Base-by-base conservation (phyloP, 371 early-diverging fungal genomes). In the Nematocida homosporus region DNA sequence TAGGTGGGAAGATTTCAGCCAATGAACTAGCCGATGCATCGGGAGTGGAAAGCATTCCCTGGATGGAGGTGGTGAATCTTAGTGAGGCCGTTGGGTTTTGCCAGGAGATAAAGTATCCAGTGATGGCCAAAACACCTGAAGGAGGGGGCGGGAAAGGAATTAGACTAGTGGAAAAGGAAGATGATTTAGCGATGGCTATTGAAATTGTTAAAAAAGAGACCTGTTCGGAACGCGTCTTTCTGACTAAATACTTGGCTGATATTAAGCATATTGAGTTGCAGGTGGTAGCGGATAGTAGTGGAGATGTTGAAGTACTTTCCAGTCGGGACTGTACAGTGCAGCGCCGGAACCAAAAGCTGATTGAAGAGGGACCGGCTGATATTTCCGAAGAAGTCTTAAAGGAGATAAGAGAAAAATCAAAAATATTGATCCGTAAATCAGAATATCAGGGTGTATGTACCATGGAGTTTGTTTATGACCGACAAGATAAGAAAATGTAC, bases 111-210 rank as follows among this genome's bases (percentile, higher is more conserved):
- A 94, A 93, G 1, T 95, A 89, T 84, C 96, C 96, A 13, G 87
- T 95, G 79, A 94, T 97, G 94, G 90, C 95, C 83, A 97, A 97
- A 85, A 95, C 94, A n/a, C 91, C 91, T 10, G 93, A 94, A 85
- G 95, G 95, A 80, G 97, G 97, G 66, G 97, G 97, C 77, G 97
- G 97, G 65, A 95, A 95, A 85, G 68, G 68, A 56, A 78, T 78
- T 16, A 8, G 63, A 16, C 32, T 44, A 5, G 32, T 48, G 8
- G 51, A 59, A 10, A 55, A 50, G 25, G n/a, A 13, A 53, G 60
- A 78, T 42, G 37, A 59, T 23, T 32, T 67, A 1, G 13, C 2
- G 23, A 6, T 44, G 23, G 34, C 29, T 2, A 60, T 78, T 20
- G 37, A 60, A 25, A 59, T 32, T 23, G 93, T 92, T 32, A 86